A percentile compares a stretch with the other conserved stretches of the same genome.
These are phyloP conservation scores for Avena eriantha DNA, from an alignment of 176 grass and related monocot species.

Conservation along the genomic window DNA sequence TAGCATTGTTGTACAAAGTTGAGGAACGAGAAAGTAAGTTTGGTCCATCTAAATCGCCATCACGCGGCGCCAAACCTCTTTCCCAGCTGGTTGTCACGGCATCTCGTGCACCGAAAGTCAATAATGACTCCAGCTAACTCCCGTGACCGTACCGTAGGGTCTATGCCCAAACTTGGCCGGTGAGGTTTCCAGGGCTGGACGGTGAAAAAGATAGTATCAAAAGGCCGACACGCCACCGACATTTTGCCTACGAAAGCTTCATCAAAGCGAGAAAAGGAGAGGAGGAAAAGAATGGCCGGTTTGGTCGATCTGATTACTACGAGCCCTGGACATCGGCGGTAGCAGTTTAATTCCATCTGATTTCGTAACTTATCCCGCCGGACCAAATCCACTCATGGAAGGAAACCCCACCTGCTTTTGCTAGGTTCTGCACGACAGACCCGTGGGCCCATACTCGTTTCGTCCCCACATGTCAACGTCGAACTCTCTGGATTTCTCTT, in stretches of 20 bases:
- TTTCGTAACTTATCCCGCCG: not conserved
- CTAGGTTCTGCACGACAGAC: not conserved
- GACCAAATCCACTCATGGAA: slow-evolving; percentile 10
- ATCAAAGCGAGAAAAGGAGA: slow-evolving; percentile 38
- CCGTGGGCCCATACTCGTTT: not conserved
- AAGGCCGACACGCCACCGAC: slow-evolving; percentile 64
- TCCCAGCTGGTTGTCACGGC: not conserved
- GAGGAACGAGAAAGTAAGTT: not conserved
- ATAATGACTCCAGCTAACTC: slow-evolving; percentile 12
- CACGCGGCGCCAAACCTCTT: slow-evolving; percentile 10
- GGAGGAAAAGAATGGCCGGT: not conserved
- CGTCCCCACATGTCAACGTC: slow-evolving; percentile 45
- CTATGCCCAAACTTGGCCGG: not conserved
- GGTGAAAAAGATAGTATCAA: slow-evolving; percentile 30
- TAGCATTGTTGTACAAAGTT: not conserved
- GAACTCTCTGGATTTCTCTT: not conserved
- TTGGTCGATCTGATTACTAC: not conserved
- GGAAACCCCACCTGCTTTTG: not conserved
- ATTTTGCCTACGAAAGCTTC: slow-evolving; percentile 34
- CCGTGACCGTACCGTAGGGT: not conserved
- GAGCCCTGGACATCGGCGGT: not conserved
- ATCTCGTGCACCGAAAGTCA: slow-evolving; percentile 41
- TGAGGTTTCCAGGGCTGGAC: not conserved
- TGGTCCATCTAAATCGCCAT: not conserved
- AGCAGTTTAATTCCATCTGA: not conserved